phyloP scores from a whole-genome alignment of 345 rosid genomes.

The Xanthoceras sorbifolium region DNA sequence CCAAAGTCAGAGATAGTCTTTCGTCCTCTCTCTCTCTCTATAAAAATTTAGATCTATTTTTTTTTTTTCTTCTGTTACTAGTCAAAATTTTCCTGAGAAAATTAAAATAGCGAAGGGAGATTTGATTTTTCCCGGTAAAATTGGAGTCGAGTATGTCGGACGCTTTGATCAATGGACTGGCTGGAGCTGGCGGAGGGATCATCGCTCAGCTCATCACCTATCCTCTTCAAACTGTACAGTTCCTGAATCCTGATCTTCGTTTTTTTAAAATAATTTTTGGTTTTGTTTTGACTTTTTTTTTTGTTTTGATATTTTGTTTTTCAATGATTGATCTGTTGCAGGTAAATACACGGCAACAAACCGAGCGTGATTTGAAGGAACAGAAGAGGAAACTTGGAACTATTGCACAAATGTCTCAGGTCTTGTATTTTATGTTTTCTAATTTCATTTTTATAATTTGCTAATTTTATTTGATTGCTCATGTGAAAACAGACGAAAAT shows the following conservation, averaged over 20 bases:
- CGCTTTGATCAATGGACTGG: constrained; percentile 91
- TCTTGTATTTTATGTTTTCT: constrained; percentile 15
- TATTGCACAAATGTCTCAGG: constrained; percentile 84
- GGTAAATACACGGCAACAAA: constrained; percentile 97
- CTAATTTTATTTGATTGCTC: neutral
- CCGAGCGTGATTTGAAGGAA: constrained; percentile 84
- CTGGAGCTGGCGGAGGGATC: constrained; percentile 98
- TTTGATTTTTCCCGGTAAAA: constrained; percentile 17
- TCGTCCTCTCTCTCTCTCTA: constrained; percentile 1
- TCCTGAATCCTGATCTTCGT: neutral
- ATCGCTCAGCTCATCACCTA: constrained; percentile 93
- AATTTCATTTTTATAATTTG: neutral
- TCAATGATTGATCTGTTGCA: constrained; percentile 32
- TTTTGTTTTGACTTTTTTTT: neutral
- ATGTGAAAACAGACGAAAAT: neutral
- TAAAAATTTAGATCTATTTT: neutral
- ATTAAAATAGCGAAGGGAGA: neutral
- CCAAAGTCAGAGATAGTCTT: constrained; percentile 25
- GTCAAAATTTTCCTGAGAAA: constrained; percentile 8
- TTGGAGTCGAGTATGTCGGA: constrained; percentile 61
- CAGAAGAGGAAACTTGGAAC: constrained; percentile 80
- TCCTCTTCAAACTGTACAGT: constrained; percentile 84
- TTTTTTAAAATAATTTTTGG: neutral
- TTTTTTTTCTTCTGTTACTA: too few relatives aligned
- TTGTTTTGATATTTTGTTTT: neutral